These are phyloP conservation scores for Truncatella angustata DNA, from an alignment of 2,329 filamentous ascomycete species.

Conservation along the genomic window DNA sequence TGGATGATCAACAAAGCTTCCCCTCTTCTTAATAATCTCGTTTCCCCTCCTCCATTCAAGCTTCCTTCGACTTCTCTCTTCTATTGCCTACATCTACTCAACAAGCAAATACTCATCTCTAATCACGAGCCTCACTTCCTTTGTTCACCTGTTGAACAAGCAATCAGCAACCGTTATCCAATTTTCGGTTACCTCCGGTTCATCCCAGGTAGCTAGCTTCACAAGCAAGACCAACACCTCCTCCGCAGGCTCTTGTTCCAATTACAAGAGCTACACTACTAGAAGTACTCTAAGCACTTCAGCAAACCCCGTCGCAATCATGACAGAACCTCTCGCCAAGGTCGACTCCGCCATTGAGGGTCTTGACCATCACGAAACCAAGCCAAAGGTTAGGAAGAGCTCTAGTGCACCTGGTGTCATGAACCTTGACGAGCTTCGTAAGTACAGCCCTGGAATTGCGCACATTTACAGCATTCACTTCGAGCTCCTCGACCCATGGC, in stretches of 20 bases:
- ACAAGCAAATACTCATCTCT: conserved; percentile 16
- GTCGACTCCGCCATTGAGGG: conserved; percentile 90
- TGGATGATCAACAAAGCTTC: conserved; percentile 9
- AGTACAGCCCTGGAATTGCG: conserved; percentile 29
- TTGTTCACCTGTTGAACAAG: conserved; percentile 14
- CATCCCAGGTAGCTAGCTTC: conserved; percentile 14
- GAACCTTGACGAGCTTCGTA: conserved; percentile 86
- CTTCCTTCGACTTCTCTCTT: conserved; percentile 17
- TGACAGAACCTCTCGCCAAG: conserved; percentile 68
- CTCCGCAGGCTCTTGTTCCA: not conserved
- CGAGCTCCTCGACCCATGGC: too few species aligned
- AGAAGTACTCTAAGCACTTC: conserved; percentile 9
- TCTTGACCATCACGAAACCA: conserved; percentile 65
- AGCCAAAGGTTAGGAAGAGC: conserved; percentile 70
- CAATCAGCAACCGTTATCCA: conserved; percentile 10
- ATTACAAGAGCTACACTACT: not conserved
- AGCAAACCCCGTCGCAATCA: conserved; percentile 9
- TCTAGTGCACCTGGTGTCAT: conserved; percentile 71
- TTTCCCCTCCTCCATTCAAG: conserved; percentile 19
- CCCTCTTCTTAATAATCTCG: conserved; percentile 14
- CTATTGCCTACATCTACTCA: conserved; percentile 12
- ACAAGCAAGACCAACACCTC: conserved; percentile 1
- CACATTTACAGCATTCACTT: too few species aligned
- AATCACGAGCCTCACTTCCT: not conserved
- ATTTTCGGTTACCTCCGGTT: conserved; percentile 11